Base-by-base conservation (phyloP, 2,329 filamentous ascomycete species). In the Annulohypoxylon truncatum region DNA sequence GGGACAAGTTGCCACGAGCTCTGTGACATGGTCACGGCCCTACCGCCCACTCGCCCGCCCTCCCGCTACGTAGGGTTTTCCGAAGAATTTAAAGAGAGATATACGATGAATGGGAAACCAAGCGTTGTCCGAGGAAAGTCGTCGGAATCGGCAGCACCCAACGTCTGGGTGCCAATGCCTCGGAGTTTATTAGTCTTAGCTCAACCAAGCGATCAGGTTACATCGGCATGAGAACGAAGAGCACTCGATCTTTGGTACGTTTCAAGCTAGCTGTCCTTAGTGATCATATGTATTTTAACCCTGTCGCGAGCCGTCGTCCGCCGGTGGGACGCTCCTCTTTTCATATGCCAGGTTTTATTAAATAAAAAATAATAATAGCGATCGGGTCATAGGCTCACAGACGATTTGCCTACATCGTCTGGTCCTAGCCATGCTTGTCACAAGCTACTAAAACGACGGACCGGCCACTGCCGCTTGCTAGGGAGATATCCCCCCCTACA, bases 181-280 rank as follows among this genome's bases (percentile, higher is more conserved):
- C 67, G 64, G 67, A 67, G 67, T 70, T 70, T 70, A 70, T 69
- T 53, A 51, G 50, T 51, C 53, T 67, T 67, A 69, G 60, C 67
- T 68, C 46, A 63, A 71, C 60, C 59, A 71, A 72, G 66, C 70
- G 57, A 70, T 71, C 66, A 73, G 71, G 73, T 74, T 75, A 72
- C 73, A 74, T 73, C 66, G 64, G 67, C 55, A 65, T 72, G 61
- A 69, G 70, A 66, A 66, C 69, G 61, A 59, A 67, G 64, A 59
- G 66, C 60, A 64, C 65, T 71, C 69, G 67, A 72, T 72, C 71
- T 71, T 71, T 72, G 70, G 72, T 73, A 73, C 70, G 73, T 76
- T 77, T 76, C 74, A 76, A 75, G 59, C 68, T 71, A 72, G 63
- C 67, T 64, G 65, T 64, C 64, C 62, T 61, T 68, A 60, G 65